Percentiles rank a stretch among this genome's conserved stretches.
Evolutionary conservation across 345 rosid genomes (phyloP).

Genomic region (Eucalyptus leucophloia): DNA sequence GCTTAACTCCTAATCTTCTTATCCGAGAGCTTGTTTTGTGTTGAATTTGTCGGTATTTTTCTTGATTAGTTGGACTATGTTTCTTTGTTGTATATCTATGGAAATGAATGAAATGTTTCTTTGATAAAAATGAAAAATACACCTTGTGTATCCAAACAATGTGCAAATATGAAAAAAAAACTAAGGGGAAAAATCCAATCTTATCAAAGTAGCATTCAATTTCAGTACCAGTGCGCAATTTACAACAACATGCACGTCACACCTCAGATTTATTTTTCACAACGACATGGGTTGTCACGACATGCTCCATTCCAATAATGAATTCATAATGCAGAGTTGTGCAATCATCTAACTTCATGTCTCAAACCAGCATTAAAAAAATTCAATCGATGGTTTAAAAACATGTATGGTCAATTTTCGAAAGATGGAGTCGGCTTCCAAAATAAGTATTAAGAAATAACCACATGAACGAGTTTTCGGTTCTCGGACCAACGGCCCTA

Average conservation of each 20-base stretch:
- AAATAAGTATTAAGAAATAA: not conserved
- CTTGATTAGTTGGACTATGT: no score
- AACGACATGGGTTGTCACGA: not conserved
- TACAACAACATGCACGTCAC: not conserved
- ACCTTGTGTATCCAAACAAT: no score
- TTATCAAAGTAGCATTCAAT: not conserved
- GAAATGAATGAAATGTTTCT: no score
- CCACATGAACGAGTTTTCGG: not conserved
- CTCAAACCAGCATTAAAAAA: not conserved
- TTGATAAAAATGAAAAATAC: no score
- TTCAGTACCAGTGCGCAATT: not conserved
- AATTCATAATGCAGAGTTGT: not conserved
- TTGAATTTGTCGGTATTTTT: no score
- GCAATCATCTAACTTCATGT: not conserved
- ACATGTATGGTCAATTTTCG: not conserved
- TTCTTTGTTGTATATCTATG: no score
- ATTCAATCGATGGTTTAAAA: not conserved
- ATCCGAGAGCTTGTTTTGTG: no score
- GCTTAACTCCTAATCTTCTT: no score
- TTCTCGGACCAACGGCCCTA: not conserved
- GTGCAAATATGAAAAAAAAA: no score
- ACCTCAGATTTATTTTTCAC: not conserved
- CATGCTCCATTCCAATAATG: not conserved
- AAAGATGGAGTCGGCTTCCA: not conserved
- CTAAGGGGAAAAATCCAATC: not conserved